Percentiles rank a stretch among this genome's conserved stretches.
phyloP scores from a whole-genome alignment of 192 early-diverging fungal species.

The Hyaloraphidium curvatum region DNA sequence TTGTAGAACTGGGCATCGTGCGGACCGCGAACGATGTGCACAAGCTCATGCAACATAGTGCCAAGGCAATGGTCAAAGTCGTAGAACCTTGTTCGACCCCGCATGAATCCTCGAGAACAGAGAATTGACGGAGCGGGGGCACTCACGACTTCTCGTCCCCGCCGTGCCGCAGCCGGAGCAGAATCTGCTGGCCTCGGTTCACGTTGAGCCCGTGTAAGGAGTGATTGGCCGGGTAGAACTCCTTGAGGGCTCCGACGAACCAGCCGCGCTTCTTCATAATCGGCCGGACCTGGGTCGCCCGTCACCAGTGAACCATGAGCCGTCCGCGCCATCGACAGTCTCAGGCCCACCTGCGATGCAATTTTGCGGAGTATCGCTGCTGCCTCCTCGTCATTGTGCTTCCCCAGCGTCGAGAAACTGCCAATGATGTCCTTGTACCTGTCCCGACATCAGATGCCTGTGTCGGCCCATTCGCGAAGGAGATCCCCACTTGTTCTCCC shows the following conservation, averaged over 20 bases:
- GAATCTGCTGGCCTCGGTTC: constrained; percentile 44
- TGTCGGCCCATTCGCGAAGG: no score
- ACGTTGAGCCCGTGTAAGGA: constrained; percentile 42
- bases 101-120: constrained; percentile 24
- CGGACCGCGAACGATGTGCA: constrained; percentile 6
- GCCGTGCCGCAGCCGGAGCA: constrained; percentile 37
- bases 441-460: no score
- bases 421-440: no score
- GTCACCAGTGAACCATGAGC: no score
- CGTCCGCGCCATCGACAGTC: no score
- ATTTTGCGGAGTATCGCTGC: no score
- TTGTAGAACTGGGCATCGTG: constrained; percentile 10
- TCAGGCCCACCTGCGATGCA: no score
- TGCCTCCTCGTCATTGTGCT: no score
- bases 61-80: constrained; percentile 38
- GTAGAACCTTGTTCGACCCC: neutral
- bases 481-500: no score
- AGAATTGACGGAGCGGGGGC: neutral
- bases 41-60: constrained; percentile 57
- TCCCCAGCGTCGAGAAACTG: no score
- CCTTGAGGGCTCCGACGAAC: constrained; percentile 23
- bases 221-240: neutral
- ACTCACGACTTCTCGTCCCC: constrained; percentile 25
- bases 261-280: constrained; percentile 46
- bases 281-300: constrained; percentile 38